Conservation (phyloP, 805 yeast genomes). For the Ogataea salicorniae region DNA sequence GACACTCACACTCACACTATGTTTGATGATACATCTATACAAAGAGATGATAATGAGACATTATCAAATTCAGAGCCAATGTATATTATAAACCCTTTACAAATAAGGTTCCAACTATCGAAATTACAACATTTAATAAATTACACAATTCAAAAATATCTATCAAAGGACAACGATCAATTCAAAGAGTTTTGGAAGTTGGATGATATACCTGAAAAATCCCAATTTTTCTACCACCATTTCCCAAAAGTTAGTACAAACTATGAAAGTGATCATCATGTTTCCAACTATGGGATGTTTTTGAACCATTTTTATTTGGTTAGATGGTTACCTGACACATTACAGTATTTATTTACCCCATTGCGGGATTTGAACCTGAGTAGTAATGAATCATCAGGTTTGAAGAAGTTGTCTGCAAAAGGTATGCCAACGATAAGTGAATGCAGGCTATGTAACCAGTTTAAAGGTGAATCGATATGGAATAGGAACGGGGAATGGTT, state of each 20-base stretch:
- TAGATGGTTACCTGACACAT: slow-evolving; percentile 29
- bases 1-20: slow-evolving; percentile 1
- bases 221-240: slow-evolving; percentile 27
- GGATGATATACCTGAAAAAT: slow-evolving; percentile 26
- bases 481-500: slow-evolving; percentile 29
- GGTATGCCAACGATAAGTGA: slow-evolving; percentile 29
- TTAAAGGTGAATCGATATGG: slow-evolving; percentile 25
- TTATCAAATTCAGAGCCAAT: slow-evolving; percentile 4
- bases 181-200: slow-evolving; percentile 26
- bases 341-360: slow-evolving; percentile 25
- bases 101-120: slow-evolving; percentile 1
- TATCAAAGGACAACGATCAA: slow-evolving; percentile 25
- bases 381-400: slow-evolving; percentile 1
- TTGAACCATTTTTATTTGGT: slow-evolving; percentile 30
- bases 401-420: slow-evolving; percentile 24
- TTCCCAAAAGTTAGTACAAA: slow-evolving; percentile 30
- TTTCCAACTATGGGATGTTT: slow-evolving; percentile 21
- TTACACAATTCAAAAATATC: slow-evolving; percentile 12
- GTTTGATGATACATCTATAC: slow-evolving; percentile 20
- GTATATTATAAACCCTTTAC: slow-evolving; percentile 3
- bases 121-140: slow-evolving; percentile 7
- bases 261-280: slow-evolving; percentile 29
- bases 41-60: slow-evolving; percentile 18
- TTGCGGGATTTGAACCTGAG: slow-evolving; percentile 13
- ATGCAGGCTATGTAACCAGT: slow-evolving; percentile 25